Base-by-base conservation (phyloP, 495 filamentous ascomycete genomes). In the Hypoxylon rickii region DNA sequence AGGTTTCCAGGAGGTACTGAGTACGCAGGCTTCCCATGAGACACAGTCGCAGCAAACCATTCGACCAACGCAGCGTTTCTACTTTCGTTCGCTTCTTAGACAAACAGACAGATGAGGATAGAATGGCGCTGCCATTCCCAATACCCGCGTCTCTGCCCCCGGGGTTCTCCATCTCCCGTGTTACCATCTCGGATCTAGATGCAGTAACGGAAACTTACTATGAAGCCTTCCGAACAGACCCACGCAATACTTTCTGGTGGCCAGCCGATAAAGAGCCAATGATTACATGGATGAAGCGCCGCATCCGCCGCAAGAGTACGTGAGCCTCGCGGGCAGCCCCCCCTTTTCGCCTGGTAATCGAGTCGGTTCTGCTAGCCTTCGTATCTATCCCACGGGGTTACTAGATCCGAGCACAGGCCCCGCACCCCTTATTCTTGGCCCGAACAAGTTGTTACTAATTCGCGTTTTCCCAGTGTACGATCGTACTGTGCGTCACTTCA, bases 201-300 rank as follows among this genome's bases (percentile, higher is more conserved):
- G 38, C 32, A 0, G 2, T 68, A 2, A 15, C 36, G 37, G 51
- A 58, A 12, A 19, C 62, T 7, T 69, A 69, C 46, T 66, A 58
- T 11, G 53, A 53, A 0, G 31, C 52, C 4, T 69, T 69, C 22
- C 18, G 15, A 1, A 47, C 40, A 2, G 60, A 64, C 26, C 46
- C 17, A 4, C 33, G 46, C 38, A 66, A 61, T 46, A 54, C 53
- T 1, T 69, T 55, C 21, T 69, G 66, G 66, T 69, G 66, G 66
- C 17, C 65, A 12, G 10, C 47, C 13, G 60, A 64, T 7, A 56
- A 41, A 22, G 43, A 53, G 1, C 39, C 52, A 16, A 66, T 69
- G 66, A 7, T 51, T 8, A 37, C 19, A 7, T 69, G 63, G 63
- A 57, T 64, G 21, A 52, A 33, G 29, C 44, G 20, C 10, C 66